Base-by-base conservation (phyloP, 1,284 basidiomycete genomes). In the Stygiomarasmius scandens region DNA sequence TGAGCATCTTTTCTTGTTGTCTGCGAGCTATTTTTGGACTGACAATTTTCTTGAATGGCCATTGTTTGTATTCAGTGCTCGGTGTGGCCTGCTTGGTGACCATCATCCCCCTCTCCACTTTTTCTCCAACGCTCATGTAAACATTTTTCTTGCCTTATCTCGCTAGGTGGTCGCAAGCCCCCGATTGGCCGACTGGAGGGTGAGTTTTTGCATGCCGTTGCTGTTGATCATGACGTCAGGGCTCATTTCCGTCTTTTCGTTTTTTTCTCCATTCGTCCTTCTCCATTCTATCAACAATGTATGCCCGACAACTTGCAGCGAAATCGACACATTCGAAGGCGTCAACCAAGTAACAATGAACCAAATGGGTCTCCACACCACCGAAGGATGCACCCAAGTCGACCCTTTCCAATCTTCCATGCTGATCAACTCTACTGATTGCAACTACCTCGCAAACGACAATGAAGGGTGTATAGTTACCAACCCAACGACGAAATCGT, bases 301-400 rank as follows among this genome's bases (percentile, higher is more conserved):
- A 49, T 27, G 20, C 48, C 41, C 14, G 5, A 27, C 50, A 22
- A 16, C 52, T 27, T 12, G 20, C 32, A 75, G 78, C 36, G 87
- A 89, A 67, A 89, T 91, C 61, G 90, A 93, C 70, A 89, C 87
- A 3, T 84, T 92, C 61, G 90, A 93, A 70, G 86, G 84, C 45
- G 84, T 90, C 55, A 92, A 93, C 70, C 74, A 82, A 58, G 78
- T 78, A 49, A 78, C 74, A 8, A 72, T 75, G 58, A 87, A 85
- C 62, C 84, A 87, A 67, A 87, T 90, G 82, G 81, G 84, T 1
- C 72, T 90, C n/a, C 87, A 90, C 67, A 89, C 87, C 0, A 73
- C 77, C 41, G 72, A 81, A 64, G 85, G 86, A 8, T 89, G 88
- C 70, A 79, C 69, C 0, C 79, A 83, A 59, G 72, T 77, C 6